Conservation (phyloP, 352 stramenopile species). For the Peronospora farinosa region DNA sequence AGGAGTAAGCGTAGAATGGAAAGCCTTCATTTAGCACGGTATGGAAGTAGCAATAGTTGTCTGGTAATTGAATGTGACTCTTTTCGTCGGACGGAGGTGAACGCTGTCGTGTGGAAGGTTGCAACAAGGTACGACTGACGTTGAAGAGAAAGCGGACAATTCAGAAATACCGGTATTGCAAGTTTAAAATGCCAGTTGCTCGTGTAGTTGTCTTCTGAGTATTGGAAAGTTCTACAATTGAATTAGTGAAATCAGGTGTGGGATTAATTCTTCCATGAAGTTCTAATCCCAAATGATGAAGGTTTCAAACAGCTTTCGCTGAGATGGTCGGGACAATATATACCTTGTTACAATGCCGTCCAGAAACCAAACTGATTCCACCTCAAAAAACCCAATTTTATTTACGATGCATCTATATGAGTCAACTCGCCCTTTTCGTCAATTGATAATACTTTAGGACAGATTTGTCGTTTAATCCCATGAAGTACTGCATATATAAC, state of each 20-base stretch:
- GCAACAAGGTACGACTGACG: slow-evolving; percentile 60
- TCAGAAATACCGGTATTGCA: too few relatives aligned
- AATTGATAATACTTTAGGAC: too few relatives aligned
- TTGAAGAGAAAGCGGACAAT: slow-evolving; percentile 9
- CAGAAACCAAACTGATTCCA: slow-evolving; percentile 64
- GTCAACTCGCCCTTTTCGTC: too few relatives aligned
- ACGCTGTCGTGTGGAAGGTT: slow-evolving; percentile 39
- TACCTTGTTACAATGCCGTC: slow-evolving; percentile 78
- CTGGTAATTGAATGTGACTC: background rate
- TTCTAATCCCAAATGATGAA: slow-evolving; percentile 85
- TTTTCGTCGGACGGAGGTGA: slow-evolving; percentile 37
- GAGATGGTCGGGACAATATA: slow-evolving; percentile 65
- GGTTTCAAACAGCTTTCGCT: slow-evolving; percentile 64
- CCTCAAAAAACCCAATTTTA: background rate
- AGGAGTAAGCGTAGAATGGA: slow-evolving; percentile 49
- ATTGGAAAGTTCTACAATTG: background rate
- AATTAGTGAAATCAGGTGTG: slow-evolving; percentile 38
- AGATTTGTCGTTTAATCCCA: too few relatives aligned
- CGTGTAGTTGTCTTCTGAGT: background rate
- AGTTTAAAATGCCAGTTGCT: slow-evolving; percentile 3
- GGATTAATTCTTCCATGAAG: slow-evolving; percentile 78
- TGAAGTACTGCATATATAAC: too few relatives aligned
- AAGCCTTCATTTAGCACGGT: slow-evolving; percentile 50
- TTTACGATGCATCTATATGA: background rate
- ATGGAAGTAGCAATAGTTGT: background rate